Evolutionary conservation across 2,329 filamentous ascomycete genomes (phyloP).

Genomic region (Cladophialophora exuberans): DNA sequence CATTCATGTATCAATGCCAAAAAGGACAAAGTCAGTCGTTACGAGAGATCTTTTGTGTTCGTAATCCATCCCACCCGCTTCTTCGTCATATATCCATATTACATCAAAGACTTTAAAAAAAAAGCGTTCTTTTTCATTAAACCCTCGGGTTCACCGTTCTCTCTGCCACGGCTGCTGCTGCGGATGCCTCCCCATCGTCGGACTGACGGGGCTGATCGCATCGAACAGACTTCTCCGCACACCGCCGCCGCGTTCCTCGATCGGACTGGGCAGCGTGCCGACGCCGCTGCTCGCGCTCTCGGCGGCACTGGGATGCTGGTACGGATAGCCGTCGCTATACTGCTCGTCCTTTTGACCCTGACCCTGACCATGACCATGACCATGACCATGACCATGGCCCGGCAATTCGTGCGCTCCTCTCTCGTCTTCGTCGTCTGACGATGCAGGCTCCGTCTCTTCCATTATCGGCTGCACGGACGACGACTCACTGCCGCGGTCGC

Average conservation of each 20-base stretch:
- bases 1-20: too few species aligned
- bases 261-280: slow-evolving; percentile 21
- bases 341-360: slow-evolving; percentile 3
- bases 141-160: neutral
- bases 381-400: too few species aligned
- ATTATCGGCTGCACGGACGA: slow-evolving; percentile 27
- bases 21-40: too few species aligned
- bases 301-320: slow-evolving; percentile 22
- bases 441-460: slow-evolving; percentile 6
- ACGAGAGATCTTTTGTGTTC: too few species aligned
- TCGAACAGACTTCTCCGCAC: slow-evolving; percentile 19
- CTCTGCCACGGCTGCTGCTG: neutral
- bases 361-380: too few species aligned
- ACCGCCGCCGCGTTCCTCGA: neutral
- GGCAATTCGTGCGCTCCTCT: neutral
- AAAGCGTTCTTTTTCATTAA: neutral
- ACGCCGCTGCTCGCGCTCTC: slow-evolving; percentile 22
- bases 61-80: too few species aligned
- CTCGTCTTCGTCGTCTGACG: neutral
- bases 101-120: too few species aligned
- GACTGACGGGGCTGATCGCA: slow-evolving; percentile 24
- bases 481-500: slow-evolving; percentile 15
- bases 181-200: slow-evolving; percentile 12
- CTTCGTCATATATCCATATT: too few species aligned
- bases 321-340: neutral